These are phyloP conservation scores for Coniochaeta sp. DNA, from an alignment of 2,329 filamentous ascomycete genomes.

Conservation along the genomic window DNA sequence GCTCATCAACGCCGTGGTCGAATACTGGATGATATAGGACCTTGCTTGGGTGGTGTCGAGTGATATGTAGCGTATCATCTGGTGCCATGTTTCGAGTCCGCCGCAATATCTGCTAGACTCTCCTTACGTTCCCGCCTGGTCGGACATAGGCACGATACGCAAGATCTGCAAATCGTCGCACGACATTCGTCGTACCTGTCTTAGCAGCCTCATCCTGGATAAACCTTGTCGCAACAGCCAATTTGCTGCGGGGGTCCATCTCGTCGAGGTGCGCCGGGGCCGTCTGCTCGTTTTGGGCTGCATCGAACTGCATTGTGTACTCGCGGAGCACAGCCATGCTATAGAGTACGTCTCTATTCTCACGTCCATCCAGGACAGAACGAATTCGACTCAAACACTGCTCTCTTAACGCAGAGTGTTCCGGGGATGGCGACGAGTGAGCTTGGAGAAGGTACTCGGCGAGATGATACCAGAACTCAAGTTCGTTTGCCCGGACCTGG, in stretches of 20 bases:
- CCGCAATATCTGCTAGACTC: neutral
- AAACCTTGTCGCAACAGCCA: constrained; percentile 64
- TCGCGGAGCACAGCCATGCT: constrained; percentile 77
- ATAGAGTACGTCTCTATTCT: constrained; percentile 87
- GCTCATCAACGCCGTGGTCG: neutral
- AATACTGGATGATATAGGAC: neutral
- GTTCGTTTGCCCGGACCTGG: constrained; percentile 46
- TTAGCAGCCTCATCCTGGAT: constrained; percentile 56
- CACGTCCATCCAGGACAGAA: constrained; percentile 66
- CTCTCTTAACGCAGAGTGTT: constrained; percentile 49
- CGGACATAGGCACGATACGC: constrained; percentile 52
- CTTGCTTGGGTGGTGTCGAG: neutral
- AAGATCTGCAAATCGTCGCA: constrained; percentile 63
- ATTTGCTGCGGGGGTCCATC: constrained; percentile 57
- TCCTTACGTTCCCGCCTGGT: constrained; percentile 40
- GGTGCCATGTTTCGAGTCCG: neutral
- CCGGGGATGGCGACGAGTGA: constrained; percentile 18
- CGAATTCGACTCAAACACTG: constrained; percentile 59
- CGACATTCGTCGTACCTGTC: constrained; percentile 63
- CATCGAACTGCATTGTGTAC: constrained; percentile 57
- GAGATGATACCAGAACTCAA: constrained; percentile 77
- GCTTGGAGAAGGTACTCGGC: constrained; percentile 60
- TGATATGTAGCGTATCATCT: neutral
- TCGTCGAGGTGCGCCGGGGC: constrained; percentile 57
- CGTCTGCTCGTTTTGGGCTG: constrained; percentile 45